Base-by-base conservation (phyloP, 352 stramenopile genomes). In the Blastocystis sp. region DNA sequence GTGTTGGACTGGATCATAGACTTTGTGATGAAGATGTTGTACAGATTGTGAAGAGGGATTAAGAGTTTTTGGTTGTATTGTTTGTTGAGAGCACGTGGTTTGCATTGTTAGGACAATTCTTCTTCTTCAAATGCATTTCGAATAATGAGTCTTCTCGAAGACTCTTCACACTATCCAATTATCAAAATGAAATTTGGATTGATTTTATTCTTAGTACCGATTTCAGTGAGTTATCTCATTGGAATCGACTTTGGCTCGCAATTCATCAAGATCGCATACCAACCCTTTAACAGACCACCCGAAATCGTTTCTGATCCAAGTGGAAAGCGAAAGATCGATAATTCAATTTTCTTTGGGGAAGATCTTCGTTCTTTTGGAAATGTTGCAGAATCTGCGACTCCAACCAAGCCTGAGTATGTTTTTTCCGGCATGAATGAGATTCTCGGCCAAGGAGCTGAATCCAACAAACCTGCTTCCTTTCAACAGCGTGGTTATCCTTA, bases 21-120 rank as follows among this genome's bases (percentile, higher is more conserved):
- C 93, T 99, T 4, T 91, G 94, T 75, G 97, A 99, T 91, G 97
- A 99, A 92, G 97, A 99, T 91, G 96, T 99, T 91, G 96, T 99
- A 59, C 96, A 99, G 93, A 98, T 99, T 87, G 95, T 98, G 89
- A 98, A 98, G 92, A 97, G 97, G 90, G 92, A 95, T 48, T 96
- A n/a, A n/a, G 94, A 48, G 15, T 4, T 53, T 42, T 78, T 35
- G 13, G 33, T 70, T 35, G 1, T 17, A 19, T 4, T 53, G 66
- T 78, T 35, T 35, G 33, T 70, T 35, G 0, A 3, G 4, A 35
- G 13, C n/a, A 35, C 13, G 57, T 64, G 57, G 13, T 35, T 64
- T 27, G 30, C 30, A 35, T 27, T 35, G 30, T 64, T 27, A 64
- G 30, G n/a, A 35, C n/a, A 13, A 35, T 27, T 24, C 42, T 75